phyloP scores from a whole-genome alignment of 768 basidiomycete species.

The Amanita pseudoporphyria region DNA sequence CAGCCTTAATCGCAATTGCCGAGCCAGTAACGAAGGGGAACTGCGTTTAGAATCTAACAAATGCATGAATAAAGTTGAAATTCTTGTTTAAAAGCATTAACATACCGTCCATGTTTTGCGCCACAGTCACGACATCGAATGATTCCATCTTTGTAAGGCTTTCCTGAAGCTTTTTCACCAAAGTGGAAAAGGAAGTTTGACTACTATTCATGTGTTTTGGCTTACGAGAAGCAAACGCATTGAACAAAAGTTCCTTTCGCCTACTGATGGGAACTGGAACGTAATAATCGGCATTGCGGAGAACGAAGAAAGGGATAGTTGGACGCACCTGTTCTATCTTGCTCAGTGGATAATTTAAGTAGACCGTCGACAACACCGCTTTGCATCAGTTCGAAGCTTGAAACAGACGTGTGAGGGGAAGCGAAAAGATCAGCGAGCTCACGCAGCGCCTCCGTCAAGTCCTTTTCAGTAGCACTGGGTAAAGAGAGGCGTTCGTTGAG shows the following conservation, averaged over 20 bases:
- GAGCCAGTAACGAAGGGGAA: slow-evolving; percentile 84
- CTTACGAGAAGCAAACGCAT: slow-evolving; percentile 58
- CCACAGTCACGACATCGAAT: slow-evolving; percentile 89
- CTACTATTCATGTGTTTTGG: slow-evolving; percentile 30
- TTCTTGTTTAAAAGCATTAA: slow-evolving; percentile 6
- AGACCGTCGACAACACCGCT: slow-evolving; percentile 88
- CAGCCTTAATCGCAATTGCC: slow-evolving; percentile 82
- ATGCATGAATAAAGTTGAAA: slow-evolving; percentile 5
- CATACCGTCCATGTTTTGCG: slow-evolving; percentile 74
- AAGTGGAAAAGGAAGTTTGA: slow-evolving; percentile 57
- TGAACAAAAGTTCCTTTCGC: slow-evolving; percentile 72
- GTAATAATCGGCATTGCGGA: too few relatives aligned
- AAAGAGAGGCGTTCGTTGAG: slow-evolving; percentile 59
- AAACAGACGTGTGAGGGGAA: slow-evolving; percentile 68
- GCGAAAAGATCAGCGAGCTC: slow-evolving; percentile 78
- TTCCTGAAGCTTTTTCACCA: slow-evolving; percentile 96
- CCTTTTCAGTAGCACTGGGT: slow-evolving; percentile 49
- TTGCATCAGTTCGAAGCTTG: slow-evolving; percentile 92
- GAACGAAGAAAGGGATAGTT: slow-evolving; percentile 2
- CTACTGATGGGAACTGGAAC: slow-evolving; percentile 47
- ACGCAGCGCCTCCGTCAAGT: slow-evolving; percentile 48
- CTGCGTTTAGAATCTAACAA: slow-evolving; percentile 76
- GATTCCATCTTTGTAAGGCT: slow-evolving; percentile 91
- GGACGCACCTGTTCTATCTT: slow-evolving; percentile 45
- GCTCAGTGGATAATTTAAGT: slow-evolving; percentile 70